Percentiles rank a stretch among this genome's conserved stretches.
Conservation (phyloP, 768 basidiomycete genomes). For the Russula ochroleuca region DNA sequence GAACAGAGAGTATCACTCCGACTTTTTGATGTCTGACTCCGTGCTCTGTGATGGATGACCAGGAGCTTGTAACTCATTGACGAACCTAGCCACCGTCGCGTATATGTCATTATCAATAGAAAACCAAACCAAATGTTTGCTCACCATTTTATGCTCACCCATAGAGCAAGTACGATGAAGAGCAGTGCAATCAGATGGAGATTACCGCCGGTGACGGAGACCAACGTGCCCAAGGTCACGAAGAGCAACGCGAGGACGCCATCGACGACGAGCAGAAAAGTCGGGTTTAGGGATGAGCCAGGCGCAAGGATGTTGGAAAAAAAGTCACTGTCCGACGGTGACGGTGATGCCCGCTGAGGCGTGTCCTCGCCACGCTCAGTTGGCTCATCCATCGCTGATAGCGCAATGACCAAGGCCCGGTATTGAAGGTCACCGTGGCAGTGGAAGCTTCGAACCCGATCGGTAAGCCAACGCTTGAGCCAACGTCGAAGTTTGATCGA, state of each 20-base stretch:
- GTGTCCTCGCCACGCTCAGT: not conserved
- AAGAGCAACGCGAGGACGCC: conserved; percentile 55
- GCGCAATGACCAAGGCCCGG: not conserved
- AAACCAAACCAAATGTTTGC: conserved; percentile 27
- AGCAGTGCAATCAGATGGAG: conserved; percentile 65
- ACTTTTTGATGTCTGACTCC: conserved; percentile 21
- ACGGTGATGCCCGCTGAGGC: not conserved
- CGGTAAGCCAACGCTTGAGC: no score
- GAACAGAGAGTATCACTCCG: not conserved
- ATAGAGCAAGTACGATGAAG: conserved; percentile 60
- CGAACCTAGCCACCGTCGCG: conserved; percentile 46
- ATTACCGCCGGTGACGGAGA: conserved; percentile 59
- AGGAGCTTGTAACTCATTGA: conserved; percentile 47
- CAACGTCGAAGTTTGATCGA: no score
- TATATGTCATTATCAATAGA: not conserved
- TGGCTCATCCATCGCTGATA: not conserved
- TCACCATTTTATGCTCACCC: conserved; percentile 81
- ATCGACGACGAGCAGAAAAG: conserved; percentile 61
- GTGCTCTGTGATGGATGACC: not conserved
- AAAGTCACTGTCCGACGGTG: conserved; percentile 33
- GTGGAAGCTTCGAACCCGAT: no score
- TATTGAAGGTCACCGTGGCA: not conserved
- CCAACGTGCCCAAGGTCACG: conserved; percentile 53
- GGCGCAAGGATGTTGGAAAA: conserved; percentile 61
- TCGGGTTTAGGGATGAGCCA: conserved; percentile 71